Conservation (phyloP, 139 green algal genomes). For the Diplosphaera chodatii region DNA sequence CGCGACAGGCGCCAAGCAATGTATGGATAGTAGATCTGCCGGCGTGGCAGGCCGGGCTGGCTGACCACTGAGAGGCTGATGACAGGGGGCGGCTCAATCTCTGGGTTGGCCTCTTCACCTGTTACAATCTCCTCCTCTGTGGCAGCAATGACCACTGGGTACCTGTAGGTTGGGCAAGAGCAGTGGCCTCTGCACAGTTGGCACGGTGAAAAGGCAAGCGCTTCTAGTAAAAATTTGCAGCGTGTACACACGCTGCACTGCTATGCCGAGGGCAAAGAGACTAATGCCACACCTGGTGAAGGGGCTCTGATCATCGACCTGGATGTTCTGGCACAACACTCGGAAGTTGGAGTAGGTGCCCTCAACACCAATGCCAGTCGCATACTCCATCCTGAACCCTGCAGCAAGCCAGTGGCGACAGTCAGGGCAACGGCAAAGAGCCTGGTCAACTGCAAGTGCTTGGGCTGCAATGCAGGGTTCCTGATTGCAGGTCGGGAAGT, state of each 20-base stretch:
- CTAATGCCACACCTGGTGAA: constrained; percentile 13
- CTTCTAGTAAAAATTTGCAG: too few relatives aligned
- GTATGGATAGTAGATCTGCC: constrained; percentile 52
- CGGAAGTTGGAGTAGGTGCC: constrained; percentile 25
- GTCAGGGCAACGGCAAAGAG: too few relatives aligned
- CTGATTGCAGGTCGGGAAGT: not conserved
- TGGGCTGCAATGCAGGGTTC: too few relatives aligned
- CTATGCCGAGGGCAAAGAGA: too few relatives aligned
- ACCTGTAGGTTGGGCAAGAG: constrained; percentile 15
- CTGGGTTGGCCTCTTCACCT: not conserved
- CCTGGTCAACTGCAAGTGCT: too few relatives aligned
- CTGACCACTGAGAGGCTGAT: constrained; percentile 19
- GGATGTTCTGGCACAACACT: constrained; percentile 27
- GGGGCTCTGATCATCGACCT: constrained; percentile 74
- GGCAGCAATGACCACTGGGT: constrained; percentile 63
- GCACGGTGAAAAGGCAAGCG: too few relatives aligned
- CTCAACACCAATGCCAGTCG: constrained; percentile 21
- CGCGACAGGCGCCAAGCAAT: constrained; percentile 37
- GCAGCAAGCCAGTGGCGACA: too few relatives aligned
- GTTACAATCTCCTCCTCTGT: constrained; percentile 1
- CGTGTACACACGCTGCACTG: too few relatives aligned
- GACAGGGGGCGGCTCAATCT: constrained; percentile 9
- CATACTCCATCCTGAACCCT: constrained; percentile 30
- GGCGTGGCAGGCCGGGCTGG: constrained; percentile 31
- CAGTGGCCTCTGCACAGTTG: too few relatives aligned